These are phyloP conservation scores for Gastrodia elata DNA, from an alignment of 106 monocot genomes.

Conservation along the genomic window DNA sequence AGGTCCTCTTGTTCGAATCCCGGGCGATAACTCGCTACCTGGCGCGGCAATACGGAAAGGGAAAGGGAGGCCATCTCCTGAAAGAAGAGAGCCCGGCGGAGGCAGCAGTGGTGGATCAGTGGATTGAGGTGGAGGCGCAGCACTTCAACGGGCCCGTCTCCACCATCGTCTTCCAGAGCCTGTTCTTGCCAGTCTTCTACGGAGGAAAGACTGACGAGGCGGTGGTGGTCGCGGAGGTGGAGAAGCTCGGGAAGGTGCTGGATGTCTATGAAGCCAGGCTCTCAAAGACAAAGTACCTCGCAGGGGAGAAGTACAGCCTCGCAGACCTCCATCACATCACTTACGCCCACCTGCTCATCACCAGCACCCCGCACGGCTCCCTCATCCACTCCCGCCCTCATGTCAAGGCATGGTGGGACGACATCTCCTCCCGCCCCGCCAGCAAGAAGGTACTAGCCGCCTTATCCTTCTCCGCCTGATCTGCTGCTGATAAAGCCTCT, in stretches of 20 bases:
- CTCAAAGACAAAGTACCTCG: conserved; percentile 26
- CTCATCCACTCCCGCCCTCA: too few species aligned
- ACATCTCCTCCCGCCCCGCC: conserved; percentile 35
- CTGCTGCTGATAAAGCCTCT: too few species aligned
- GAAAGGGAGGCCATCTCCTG: conserved; percentile 17
- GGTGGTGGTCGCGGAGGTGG: conserved; percentile 17
- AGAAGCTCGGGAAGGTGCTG: conserved; percentile 45
- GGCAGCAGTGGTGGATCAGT: conserved; percentile 1
- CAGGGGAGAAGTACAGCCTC: conserved; percentile 42
- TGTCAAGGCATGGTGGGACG: conserved; percentile 53
- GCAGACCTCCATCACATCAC: conserved; percentile 49
- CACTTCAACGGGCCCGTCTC: conserved; percentile 25
- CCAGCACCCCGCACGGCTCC: conserved; percentile 29
- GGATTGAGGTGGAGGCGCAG: conserved; percentile 38
- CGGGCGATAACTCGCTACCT: conserved; percentile 34
- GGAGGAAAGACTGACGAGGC: conserved; percentile 23
- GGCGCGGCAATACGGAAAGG: conserved; percentile 17
- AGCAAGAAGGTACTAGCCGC: conserved; percentile 38
- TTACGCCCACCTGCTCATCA: conserved; percentile 18
- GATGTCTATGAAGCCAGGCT: conserved; percentile 52
- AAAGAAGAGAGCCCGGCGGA: not conserved
- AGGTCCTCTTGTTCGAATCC: too few species aligned
- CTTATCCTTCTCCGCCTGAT: too few species aligned
- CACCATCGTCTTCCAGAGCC: conserved; percentile 17
- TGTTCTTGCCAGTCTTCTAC: conserved; percentile 21